Evolutionary conservation across 2,329 filamentous ascomycete species (phyloP).

Genomic region (Calonectria pauciramosa): DNA sequence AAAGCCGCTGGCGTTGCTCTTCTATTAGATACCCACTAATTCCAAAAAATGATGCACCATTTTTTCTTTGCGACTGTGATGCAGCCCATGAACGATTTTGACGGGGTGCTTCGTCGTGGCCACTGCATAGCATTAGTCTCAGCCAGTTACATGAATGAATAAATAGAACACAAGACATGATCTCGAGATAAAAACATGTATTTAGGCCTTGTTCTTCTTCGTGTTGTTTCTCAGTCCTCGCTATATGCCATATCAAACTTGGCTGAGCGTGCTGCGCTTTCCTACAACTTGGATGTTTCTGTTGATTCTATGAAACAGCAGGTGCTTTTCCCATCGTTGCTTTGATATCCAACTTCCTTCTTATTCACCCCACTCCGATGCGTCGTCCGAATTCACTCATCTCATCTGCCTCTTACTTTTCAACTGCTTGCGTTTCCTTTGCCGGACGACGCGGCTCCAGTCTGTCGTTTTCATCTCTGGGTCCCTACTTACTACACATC

Average conservation of each 20-base stretch:
- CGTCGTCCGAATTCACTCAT: background rate
- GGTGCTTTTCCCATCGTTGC: background rate
- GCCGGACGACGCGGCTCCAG: background rate
- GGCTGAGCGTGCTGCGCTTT: background rate
- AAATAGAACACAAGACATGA: too few relatives aligned
- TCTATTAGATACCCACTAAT: conserved; percentile 65
- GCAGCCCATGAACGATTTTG: too few relatives aligned
- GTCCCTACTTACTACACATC: background rate
- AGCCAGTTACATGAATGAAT: background rate
- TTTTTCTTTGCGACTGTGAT: background rate
- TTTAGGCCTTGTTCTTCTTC: too few relatives aligned
- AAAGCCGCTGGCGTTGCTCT: conserved; percentile 72
- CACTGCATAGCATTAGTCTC: too few relatives aligned
- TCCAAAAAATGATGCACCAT: conserved; percentile 9
- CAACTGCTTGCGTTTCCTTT: background rate
- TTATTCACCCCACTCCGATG: background rate
- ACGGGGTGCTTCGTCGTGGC: too few relatives aligned
- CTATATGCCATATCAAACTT: background rate
- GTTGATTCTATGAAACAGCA: background rate
- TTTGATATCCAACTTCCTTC: background rate
- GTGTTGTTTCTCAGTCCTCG: too few relatives aligned
- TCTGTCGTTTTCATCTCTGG: conserved; percentile 17
- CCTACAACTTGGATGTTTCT: background rate
- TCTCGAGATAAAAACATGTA: too few relatives aligned
- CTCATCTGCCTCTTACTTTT: background rate